Evolutionary conservation across 2,329 filamentous ascomycete genomes (phyloP).

Genomic region (Anthostomella pinea): DNA sequence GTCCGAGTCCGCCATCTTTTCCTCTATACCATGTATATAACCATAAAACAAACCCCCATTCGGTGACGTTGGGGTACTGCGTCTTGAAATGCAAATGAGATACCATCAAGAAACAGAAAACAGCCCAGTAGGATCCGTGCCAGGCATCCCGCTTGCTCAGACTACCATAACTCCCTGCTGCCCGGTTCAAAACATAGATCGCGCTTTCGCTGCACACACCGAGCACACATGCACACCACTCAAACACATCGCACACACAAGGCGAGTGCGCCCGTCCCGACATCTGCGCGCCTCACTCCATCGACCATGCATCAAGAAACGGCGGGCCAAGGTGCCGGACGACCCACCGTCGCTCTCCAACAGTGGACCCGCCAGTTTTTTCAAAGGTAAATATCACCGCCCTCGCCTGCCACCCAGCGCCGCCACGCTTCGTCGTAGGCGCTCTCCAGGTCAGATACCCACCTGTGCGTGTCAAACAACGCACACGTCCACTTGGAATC

Average conservation of each 20-base stretch:
- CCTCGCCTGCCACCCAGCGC: conserved; percentile 79
- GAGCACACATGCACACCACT: too few relatives aligned
- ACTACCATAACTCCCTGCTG: conserved; percentile 2
- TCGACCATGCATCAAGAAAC: background rate
- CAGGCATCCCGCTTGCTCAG: conserved; percentile 1
- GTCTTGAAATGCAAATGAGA: conserved; percentile 1
- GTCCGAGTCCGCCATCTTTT: conserved; percentile 33
- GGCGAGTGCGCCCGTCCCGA: background rate
- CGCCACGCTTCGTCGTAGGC: conserved; percentile 89
- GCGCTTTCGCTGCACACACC: too few relatives aligned
- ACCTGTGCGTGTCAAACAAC: conserved; percentile 86
- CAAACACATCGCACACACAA: too few relatives aligned
- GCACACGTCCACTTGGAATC: conserved; percentile 80
- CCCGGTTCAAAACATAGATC: too few relatives aligned
- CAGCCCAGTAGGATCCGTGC: too few relatives aligned
- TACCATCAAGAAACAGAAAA: too few relatives aligned
- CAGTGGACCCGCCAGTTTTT: background rate
- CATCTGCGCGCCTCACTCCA: conserved; percentile 1
- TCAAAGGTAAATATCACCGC: conserved; percentile 86
- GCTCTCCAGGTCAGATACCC: conserved; percentile 85
- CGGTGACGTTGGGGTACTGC: too few relatives aligned
- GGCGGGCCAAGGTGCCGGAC: background rate
- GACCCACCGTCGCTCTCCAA: background rate
- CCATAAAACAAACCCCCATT: too few relatives aligned
- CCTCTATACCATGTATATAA: conserved; percentile 30